These are phyloP conservation scores for Lineolata rhizophorae DNA, from an alignment of 495 filamentous ascomycete genomes.

Conservation along the genomic window DNA sequence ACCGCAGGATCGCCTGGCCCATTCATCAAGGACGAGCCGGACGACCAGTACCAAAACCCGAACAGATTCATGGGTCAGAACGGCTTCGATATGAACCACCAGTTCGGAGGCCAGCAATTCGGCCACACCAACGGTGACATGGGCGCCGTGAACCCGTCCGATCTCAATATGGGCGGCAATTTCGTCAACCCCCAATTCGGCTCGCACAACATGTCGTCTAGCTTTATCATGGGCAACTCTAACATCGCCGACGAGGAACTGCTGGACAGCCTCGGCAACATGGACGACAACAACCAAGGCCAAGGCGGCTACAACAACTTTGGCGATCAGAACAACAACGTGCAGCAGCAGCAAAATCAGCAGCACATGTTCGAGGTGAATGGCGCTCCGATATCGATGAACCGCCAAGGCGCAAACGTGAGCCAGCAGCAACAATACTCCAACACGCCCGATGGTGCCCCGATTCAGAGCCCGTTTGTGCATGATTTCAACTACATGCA, in stretches of 20 bases:
- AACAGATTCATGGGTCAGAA: constrained; percentile 32
- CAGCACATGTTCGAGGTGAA: constrained; percentile 8
- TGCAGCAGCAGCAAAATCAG: constrained; percentile 11
- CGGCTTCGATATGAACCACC: constrained; percentile 38
- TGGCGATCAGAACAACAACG: constrained; percentile 15
- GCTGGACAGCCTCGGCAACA: constrained; percentile 25
- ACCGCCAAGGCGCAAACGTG: too few relatives aligned
- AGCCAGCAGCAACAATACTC: constrained; percentile 45
- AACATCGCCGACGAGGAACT: constrained; percentile 43
- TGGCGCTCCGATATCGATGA: constrained; percentile 5
- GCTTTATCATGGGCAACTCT: constrained; percentile 23
- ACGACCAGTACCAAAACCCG: constrained; percentile 36
- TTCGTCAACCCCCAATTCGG: constrained; percentile 13
- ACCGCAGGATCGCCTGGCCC: constrained; percentile 10
- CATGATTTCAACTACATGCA: constrained; percentile 50
- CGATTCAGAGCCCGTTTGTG: constrained; percentile 66
- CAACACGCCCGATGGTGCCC: constrained; percentile 67
- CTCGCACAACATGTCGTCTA: constrained; percentile 9
- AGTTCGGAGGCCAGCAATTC: constrained; percentile 37
- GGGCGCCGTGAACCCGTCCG: constrained; percentile 61
- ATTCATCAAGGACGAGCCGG: constrained; percentile 60
- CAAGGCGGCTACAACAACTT: constrained; percentile 27
- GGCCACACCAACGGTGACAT: constrained; percentile 33
- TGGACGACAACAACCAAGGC: constrained; percentile 15
- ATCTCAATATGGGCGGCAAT: constrained; percentile 42